Percentiles rank a stretch among this genome's conserved stretches.
These are phyloP conservation scores for Paramecium biaurelia DNA, from an alignment of 73 alveolate species.

Conservation along the genomic window DNA sequence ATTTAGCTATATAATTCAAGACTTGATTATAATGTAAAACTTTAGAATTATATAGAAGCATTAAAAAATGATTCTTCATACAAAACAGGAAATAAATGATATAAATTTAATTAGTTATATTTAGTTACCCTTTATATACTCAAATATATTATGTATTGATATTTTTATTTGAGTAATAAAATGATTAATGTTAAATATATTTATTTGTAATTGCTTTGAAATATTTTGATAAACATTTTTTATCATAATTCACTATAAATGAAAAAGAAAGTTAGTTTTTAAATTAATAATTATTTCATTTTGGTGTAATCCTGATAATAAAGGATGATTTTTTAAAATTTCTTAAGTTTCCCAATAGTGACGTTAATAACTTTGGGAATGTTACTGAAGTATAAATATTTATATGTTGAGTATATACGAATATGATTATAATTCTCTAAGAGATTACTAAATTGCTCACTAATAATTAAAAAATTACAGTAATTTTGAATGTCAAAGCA, in stretches of 20 bases:
- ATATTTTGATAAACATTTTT: background rate
- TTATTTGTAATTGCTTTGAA: background rate
- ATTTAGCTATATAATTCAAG: background rate
- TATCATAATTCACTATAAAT: background rate
- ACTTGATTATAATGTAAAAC: background rate
- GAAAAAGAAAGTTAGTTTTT: background rate
- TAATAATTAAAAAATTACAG: background rate
- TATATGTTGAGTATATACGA: background rate
- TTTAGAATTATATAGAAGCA: too few relatives aligned
- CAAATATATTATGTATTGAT: too few relatives aligned
- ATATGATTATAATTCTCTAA: background rate
- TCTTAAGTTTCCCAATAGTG: background rate
- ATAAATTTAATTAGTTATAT: too few relatives aligned
- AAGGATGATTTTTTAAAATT: background rate
- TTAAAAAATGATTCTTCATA: too few relatives aligned
- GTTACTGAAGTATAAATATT: background rate
- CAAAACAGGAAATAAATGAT: too few relatives aligned
- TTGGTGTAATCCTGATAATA: background rate
- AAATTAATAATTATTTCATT: background rate
- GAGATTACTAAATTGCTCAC: background rate
- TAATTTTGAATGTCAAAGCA: background rate
- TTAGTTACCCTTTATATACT: too few relatives aligned
- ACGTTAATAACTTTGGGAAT: background rate
- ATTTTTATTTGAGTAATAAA: too few relatives aligned
- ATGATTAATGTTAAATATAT: too few relatives aligned